phyloP scores from a whole-genome alignment of 192 early-diverging fungal genomes.

The Obelidium mucronatum region DNA sequence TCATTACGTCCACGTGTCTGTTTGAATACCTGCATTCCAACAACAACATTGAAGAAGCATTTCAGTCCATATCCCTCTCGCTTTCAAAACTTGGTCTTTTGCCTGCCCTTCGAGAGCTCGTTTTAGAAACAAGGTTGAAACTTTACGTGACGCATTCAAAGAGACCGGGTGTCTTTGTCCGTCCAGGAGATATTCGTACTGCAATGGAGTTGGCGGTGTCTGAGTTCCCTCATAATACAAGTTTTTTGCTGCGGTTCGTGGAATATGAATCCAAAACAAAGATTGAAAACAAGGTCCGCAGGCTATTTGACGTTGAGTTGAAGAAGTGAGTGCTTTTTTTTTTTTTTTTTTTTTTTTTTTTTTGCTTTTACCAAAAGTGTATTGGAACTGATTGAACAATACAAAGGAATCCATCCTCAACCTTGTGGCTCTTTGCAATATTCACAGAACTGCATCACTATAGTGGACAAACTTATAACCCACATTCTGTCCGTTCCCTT shows the following conservation, averaged over 20 bases:
- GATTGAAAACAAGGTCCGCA: constrained; percentile 64
- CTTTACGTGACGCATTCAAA: constrained; percentile 33
- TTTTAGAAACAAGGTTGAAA: constrained; percentile 34
- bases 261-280: constrained; percentile 67
- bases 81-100: background rate
- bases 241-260: constrained; percentile 61
- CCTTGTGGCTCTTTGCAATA: constrained; percentile 62
- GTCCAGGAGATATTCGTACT: constrained; percentile 54
- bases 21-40: constrained; percentile 19
- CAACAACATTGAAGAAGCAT: constrained; percentile 9
- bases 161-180: constrained; percentile 29
- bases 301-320: constrained; percentile 47
- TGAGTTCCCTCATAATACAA: constrained; percentile 63
- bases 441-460: constrained; percentile 64
- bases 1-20: background rate
- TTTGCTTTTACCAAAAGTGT: too few relatives aligned
- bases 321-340: constrained; percentile 43
- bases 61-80: background rate
- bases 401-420: constrained; percentile 54
- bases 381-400: too few relatives aligned
- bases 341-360: too few relatives aligned
- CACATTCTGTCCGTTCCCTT: constrained; percentile 59
- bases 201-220: constrained; percentile 52
- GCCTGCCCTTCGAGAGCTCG: constrained; percentile 34
- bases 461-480: constrained; percentile 50